Conservation (phyloP, 1,139 yeast genomes). For the Debaryomyces fabryi region DNA sequence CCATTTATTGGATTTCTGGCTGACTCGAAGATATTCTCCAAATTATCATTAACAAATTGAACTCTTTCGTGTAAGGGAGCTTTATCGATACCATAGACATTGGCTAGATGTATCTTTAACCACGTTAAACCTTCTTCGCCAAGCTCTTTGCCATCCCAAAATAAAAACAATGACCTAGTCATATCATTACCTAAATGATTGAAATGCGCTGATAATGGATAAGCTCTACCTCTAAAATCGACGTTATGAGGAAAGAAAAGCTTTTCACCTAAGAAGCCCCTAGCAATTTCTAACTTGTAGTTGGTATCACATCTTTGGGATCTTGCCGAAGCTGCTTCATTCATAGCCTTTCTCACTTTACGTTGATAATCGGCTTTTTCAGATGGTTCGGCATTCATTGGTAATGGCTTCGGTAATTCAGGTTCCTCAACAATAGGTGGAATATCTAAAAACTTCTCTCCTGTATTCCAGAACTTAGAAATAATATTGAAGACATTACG, state of each 20-base stretch:
- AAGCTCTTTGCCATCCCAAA: constrained; percentile 84
- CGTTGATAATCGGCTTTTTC: constrained; percentile 70
- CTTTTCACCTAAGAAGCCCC: constrained; percentile 88
- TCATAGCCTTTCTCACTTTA: constrained; percentile 56
- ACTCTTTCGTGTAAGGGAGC: constrained; percentile 77
- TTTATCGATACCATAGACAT: constrained; percentile 86
- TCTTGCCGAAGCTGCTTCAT: constrained; percentile 66
- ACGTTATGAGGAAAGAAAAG: constrained; percentile 92
- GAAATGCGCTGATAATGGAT: constrained; percentile 82
- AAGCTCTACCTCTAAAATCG: constrained; percentile 89
- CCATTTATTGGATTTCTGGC: constrained; percentile 71
- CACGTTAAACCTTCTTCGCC: constrained; percentile 80
- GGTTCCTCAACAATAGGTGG: constrained; percentile 65
- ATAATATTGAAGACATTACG: constrained; percentile 67
- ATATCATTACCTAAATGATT: constrained; percentile 90
- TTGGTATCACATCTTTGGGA: constrained; percentile 93
- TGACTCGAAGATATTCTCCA: constrained; percentile 63
- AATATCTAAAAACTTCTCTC: constrained; percentile 76
- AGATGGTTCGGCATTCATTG: constrained; percentile 70
- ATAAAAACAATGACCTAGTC: constrained; percentile 79
- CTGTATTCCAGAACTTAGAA: constrained; percentile 84
- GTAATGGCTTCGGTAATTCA: constrained; percentile 64
- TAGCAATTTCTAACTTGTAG: constrained; percentile 90
- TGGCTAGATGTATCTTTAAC: constrained; percentile 90
- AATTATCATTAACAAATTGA: constrained; percentile 66